Evolutionary conservation across 2,329 filamentous ascomycete species (phyloP).

Genomic region (Aaosphaeria arxii): DNA sequence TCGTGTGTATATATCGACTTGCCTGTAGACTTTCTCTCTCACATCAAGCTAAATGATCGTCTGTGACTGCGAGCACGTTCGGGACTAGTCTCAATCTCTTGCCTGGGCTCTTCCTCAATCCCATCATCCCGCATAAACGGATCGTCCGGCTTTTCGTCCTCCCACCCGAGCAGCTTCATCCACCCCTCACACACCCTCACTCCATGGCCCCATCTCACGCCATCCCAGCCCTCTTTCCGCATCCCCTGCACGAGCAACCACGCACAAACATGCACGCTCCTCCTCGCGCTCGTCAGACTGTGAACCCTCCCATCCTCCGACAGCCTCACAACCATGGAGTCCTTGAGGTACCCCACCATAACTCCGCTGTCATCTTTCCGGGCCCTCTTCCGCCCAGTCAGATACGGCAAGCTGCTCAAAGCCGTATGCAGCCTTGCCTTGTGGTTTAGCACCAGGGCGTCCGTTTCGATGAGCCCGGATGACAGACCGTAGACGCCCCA

Average conservation of each 20-base stretch:
- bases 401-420: conserved; percentile 6
- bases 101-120: too few species aligned
- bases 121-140: too few species aligned
- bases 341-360: too few species aligned
- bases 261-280: conserved; percentile 14
- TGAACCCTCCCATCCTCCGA: conserved; percentile 1
- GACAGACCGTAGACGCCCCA: conserved; percentile 17
- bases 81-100: too few species aligned
- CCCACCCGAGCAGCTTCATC: conserved; percentile 5
- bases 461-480: conserved; percentile 10
- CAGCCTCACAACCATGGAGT: neutral
- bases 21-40: too few species aligned
- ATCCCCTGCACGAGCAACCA: conserved; percentile 16
- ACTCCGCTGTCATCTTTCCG: too few species aligned
- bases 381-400: neutral
- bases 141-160: neutral
- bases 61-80: too few species aligned
- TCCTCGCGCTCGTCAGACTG: conserved; percentile 6
- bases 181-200: conserved; percentile 16
- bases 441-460: conserved; percentile 4
- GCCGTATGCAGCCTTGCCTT: conserved; percentile 12
- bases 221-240: conserved; percentile 9
- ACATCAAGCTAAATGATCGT: too few species aligned
- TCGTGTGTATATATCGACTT: too few species aligned
- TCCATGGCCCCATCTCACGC: conserved; percentile 15